A percentile compares a stretch with the other conserved stretches of the same genome.
phyloP scores from a whole-genome alignment of 306 rosid genomes.

The Lagenaria siceraria region DNA sequence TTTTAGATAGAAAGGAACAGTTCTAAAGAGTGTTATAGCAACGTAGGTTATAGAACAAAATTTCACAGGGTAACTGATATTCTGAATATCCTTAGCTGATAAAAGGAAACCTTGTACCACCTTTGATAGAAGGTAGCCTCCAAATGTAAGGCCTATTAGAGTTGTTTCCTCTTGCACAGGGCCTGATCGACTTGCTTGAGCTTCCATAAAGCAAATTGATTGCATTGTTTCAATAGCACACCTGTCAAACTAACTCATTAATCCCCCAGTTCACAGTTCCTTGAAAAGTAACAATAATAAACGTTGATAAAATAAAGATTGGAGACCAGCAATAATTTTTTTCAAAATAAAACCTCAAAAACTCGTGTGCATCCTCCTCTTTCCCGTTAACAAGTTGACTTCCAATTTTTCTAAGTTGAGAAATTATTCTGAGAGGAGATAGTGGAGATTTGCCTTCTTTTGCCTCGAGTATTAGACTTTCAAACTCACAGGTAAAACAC shows the following conservation, averaged over 20 bases:
- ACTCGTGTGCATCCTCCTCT: constrained; percentile 98
- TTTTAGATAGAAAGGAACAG: neutral
- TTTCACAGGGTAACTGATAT: neutral
- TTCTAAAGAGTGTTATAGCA: neutral
- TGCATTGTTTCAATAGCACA: constrained; percentile 85
- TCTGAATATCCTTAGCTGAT: neutral
- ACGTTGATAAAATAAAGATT: neutral
- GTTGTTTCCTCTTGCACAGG: constrained; percentile 65
- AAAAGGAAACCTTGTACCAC: constrained; percentile 16
- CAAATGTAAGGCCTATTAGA: constrained; percentile 72
- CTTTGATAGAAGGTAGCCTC: constrained; percentile 90
- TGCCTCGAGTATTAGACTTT: constrained; percentile 58
- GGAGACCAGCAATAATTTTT: neutral
- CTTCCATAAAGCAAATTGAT: constrained; percentile 61
- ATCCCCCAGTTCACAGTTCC: neutral
- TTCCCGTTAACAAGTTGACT: constrained; percentile 83
- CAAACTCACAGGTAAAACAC: constrained; percentile 89
- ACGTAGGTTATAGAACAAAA: neutral
- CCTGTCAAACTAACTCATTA: constrained; percentile 29
- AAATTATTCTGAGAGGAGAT: constrained; percentile 64
- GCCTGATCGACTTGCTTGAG: constrained; percentile 31
- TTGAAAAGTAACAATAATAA: neutral
- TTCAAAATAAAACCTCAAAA: constrained; percentile 45
- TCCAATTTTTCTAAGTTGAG: constrained; percentile 61
- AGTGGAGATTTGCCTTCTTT: constrained; percentile 50